These are phyloP conservation scores for carrot (Daucus carota) DNA, from an alignment of 129 eudicot genomes.

Conservation along the genomic window DH1_v3.0 NC_030384.2:48681001-48681500, in stretches of 20 bases:
- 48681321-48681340: conserved; percentile 32
- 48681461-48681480: neutral
- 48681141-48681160: conserved; percentile 15
- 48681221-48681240: neutral
- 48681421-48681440: conserved; percentile 32
- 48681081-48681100: conserved; percentile 12
- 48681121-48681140: conserved; percentile 20
- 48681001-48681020: neutral
- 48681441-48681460: conserved; percentile 28
- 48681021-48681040: neutral
- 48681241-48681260: neutral
- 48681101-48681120: conserved; percentile 12
- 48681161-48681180: conserved; percentile 10
- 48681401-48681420: conserved; percentile 31
- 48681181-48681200: conserved; percentile 9
- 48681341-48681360: conserved; percentile 32
- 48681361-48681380: conserved; percentile 19
- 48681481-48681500: neutral
- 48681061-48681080: conserved; percentile 11
- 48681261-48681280: neutral
- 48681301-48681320: conserved; percentile 16
- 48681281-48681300: neutral
- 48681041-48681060: neutral
- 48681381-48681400: conserved; percentile 19
- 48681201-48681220: conserved; percentile 19